Percentiles rank a stretch among this genome's conserved stretches.
Conservation (phyloP, 345 rosid genomes). For the Camelina hispida region DNA sequence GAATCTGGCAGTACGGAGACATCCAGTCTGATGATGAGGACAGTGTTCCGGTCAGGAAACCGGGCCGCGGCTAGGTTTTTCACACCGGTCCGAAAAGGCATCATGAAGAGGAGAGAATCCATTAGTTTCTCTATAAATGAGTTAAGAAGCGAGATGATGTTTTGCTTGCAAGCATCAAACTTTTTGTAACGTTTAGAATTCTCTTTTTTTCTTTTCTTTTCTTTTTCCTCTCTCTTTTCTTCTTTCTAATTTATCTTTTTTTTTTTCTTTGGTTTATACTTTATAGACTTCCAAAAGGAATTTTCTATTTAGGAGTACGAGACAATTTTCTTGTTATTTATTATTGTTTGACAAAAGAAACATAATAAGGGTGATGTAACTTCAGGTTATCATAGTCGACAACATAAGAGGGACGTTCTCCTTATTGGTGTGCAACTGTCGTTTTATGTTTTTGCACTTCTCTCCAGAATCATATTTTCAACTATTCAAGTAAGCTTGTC, state of each 20-base stretch:
- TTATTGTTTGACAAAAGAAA: conserved; percentile 12
- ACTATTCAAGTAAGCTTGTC: too few species aligned
- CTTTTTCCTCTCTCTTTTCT: background rate
- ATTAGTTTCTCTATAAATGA: conserved; percentile 32
- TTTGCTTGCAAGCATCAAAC: conserved; percentile 28
- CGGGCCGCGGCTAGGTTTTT: conserved; percentile 65
- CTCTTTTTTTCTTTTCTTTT: background rate
- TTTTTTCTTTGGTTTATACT: conserved; percentile 19
- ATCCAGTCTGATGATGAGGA: conserved; percentile 95
- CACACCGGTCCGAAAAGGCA: conserved; percentile 31
- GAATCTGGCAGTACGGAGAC: conserved; percentile 97
- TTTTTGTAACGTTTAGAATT: conserved; percentile 44
- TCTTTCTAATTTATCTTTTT: conserved; percentile 11
- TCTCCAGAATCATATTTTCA: background rate
- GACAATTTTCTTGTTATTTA: conserved; percentile 27
- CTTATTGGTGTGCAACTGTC: background rate
- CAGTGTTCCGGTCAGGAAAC: conserved; percentile 57
- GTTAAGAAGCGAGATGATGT: conserved; percentile 30
- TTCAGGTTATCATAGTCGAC: background rate
- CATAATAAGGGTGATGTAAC: conserved; percentile 33
- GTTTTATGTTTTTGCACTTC: background rate
- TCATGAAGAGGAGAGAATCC: conserved; percentile 31
- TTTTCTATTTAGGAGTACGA: conserved; percentile 32
- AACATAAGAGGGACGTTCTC: background rate
- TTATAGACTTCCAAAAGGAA: conserved; percentile 16